A percentile compares a stretch with the other conserved stretches of the same genome.
Conservation (phyloP, 495 filamentous ascomycete species). For the Xylaria acuta region DNA sequence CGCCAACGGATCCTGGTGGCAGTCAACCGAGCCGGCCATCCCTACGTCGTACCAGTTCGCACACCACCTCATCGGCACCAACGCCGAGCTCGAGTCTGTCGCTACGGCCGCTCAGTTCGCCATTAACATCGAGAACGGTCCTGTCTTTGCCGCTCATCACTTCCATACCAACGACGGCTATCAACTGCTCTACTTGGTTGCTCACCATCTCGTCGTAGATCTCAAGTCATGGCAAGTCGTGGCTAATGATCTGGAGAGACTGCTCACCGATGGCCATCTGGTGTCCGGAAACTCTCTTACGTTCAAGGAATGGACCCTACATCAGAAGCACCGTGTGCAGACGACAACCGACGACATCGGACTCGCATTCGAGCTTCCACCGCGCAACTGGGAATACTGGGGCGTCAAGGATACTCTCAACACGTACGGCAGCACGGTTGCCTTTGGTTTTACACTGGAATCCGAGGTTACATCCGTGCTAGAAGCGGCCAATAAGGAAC, state of each 20-base stretch:
- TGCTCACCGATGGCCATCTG: slow-evolving; percentile 58
- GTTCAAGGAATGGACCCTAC: slow-evolving; percentile 68
- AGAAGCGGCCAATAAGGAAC: slow-evolving; percentile 48
- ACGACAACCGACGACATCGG: slow-evolving; percentile 31
- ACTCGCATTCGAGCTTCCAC: slow-evolving; percentile 42
- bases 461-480: slow-evolving; percentile 51
- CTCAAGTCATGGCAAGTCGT: slow-evolving; percentile 75
- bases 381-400: slow-evolving; percentile 54
- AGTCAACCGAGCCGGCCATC: slow-evolving; percentile 46
- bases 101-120: slow-evolving; percentile 45
- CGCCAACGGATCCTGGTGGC: slow-evolving; percentile 47
- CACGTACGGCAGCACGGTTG: slow-evolving; percentile 51
- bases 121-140: slow-evolving; percentile 48
- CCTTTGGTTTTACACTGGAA: slow-evolving; percentile 50
- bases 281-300: slow-evolving; percentile 55
- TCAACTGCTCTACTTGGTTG: slow-evolving; percentile 66
- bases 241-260: slow-evolving; percentile 68
- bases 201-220: slow-evolving; percentile 73
- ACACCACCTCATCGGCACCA: slow-evolving; percentile 44
- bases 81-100: slow-evolving; percentile 49
- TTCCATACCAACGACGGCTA: slow-evolving; percentile 57
- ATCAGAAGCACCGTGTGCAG: slow-evolving; percentile 45
- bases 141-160: slow-evolving; percentile 47
- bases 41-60: slow-evolving; percentile 48
- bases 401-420: slow-evolving; percentile 51